Conservation (phyloP, 306 rosid species). For the Lithocarpus polystachyus region DNA sequence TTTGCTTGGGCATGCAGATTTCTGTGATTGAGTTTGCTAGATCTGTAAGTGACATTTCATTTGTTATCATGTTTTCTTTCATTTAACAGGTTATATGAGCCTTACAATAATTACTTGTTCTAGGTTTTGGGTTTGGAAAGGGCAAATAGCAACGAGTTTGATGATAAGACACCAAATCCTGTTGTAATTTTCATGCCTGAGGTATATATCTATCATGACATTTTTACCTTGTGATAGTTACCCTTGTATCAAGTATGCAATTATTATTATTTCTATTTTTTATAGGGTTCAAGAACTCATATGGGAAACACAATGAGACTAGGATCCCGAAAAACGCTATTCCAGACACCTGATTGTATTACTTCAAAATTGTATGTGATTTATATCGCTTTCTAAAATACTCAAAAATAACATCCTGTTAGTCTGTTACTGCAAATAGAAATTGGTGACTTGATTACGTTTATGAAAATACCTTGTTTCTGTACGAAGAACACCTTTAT, state of each 20-base stretch:
- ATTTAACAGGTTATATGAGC: neutral
- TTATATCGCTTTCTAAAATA: conserved; percentile 12
- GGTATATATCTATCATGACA: conserved; percentile 40
- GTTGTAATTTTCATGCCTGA: conserved; percentile 99
- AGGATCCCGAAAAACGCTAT: conserved; percentile 89
- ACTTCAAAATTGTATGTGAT: conserved; percentile 85
- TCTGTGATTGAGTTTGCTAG: conserved; percentile 92
- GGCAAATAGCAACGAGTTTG: conserved; percentile 86
- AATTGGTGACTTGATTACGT: neutral
- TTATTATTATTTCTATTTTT: neutral
- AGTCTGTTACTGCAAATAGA: neutral
- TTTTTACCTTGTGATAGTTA: neutral
- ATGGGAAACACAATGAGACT: conserved; percentile 99
- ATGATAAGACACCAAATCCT: conserved; percentile 68
- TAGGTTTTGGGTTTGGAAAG: conserved; percentile 88
- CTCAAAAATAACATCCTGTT: neutral
- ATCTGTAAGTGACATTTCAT: conserved; percentile 60
- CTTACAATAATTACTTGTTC: conserved; percentile 26
- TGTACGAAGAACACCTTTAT: too few relatives aligned
- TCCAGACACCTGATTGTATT: conserved; percentile 69
- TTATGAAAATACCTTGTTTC: neutral
- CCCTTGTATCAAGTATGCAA: neutral
- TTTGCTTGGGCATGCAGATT: conserved; percentile 99
- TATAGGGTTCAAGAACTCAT: conserved; percentile 91
- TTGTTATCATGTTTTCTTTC: conserved; percentile 16